These are phyloP conservation scores for Panaeolus papilionaceus DNA, from an alignment of 768 basidiomycete species.

Conservation along the genomic window DNA sequence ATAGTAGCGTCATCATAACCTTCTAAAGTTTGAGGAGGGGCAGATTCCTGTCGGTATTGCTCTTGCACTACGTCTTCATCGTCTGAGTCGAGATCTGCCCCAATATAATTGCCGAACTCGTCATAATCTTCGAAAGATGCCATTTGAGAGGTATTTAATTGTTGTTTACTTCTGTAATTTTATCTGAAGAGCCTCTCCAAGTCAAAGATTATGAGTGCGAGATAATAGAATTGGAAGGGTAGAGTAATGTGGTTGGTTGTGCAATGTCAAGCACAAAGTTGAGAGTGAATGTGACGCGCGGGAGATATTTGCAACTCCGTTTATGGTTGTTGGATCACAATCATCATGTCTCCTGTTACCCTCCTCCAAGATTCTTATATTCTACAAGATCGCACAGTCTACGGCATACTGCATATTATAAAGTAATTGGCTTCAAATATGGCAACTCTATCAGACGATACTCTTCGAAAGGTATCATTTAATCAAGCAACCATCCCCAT, in stretches of 20 bases:
- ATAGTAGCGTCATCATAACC: constrained; percentile 81
- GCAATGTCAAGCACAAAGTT: constrained; percentile 13
- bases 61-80: constrained; percentile 66
- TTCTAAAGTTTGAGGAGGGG: constrained; percentile 66
- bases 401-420: not conserved
- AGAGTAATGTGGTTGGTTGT: constrained; percentile 4
- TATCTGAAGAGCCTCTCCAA: not conserved
- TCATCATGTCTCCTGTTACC: constrained; percentile 12
- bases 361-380: not conserved
- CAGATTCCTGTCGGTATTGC: constrained; percentile 45
- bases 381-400: constrained; percentile 17
- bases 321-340: constrained; percentile 24
- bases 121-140: constrained; percentile 83
- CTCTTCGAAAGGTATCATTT: constrained; percentile 71
- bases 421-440: constrained; percentile 29
- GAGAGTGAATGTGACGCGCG: constrained; percentile 18
- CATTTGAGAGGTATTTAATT: constrained; percentile 30
- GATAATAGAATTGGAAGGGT: not conserved
- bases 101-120: constrained; percentile 98
- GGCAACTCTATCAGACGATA: constrained; percentile 81
- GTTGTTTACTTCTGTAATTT: not conserved
- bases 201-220: not conserved
- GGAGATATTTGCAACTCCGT: constrained; percentile 41
- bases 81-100: constrained; percentile 92
- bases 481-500: constrained; percentile 22